Evolutionary conservation across 345 rosid species (phyloP).

Genomic region (Eucalyptus pauciflora): DNA sequence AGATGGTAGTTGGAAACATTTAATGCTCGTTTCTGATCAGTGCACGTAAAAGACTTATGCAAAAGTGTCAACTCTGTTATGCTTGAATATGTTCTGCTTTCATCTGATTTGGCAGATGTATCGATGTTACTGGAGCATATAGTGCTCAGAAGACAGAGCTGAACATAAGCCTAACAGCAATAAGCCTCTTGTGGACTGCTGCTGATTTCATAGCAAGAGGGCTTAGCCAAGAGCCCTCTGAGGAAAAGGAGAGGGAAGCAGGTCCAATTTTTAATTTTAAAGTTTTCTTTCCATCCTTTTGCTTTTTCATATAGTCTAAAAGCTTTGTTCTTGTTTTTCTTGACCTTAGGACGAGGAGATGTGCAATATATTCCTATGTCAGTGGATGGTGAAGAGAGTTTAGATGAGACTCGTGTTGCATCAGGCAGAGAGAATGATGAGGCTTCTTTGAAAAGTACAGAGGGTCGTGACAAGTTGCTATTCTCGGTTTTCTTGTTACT

Average conservation of each 20-base stretch:
- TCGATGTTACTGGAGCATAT: conserved; percentile 97
- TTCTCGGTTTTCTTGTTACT: conserved; percentile 81
- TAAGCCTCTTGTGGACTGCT: conserved; percentile 89
- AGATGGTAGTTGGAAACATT: not conserved
- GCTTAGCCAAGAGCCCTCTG: conserved; percentile 24
- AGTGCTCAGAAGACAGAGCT: conserved; percentile 87
- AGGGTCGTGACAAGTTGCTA: conserved; percentile 57
- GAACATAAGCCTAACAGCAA: conserved; percentile 92
- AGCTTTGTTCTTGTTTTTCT: not conserved
- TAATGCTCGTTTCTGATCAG: not conserved
- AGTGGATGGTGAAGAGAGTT: conserved; percentile 32
- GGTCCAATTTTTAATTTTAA: not conserved
- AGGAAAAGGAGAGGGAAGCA: conserved; percentile 50
- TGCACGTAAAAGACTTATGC: not conserved
- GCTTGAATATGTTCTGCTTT: not conserved
- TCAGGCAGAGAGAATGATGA: conserved; percentile 15
- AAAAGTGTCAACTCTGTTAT: not conserved
- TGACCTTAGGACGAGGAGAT: conserved; percentile 12
- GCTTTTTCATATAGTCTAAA: not conserved
- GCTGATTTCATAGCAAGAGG: conserved; percentile 89
- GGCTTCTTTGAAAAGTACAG: conserved; percentile 10
- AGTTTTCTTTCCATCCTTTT: not conserved
- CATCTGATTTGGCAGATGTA: conserved; percentile 50
- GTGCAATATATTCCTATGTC: conserved; percentile 15
- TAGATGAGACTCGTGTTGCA: conserved; percentile 13